Base-by-base conservation (phyloP, 2,329 filamentous ascomycete genomes). In the Chaetothyriales sp. region DNA sequence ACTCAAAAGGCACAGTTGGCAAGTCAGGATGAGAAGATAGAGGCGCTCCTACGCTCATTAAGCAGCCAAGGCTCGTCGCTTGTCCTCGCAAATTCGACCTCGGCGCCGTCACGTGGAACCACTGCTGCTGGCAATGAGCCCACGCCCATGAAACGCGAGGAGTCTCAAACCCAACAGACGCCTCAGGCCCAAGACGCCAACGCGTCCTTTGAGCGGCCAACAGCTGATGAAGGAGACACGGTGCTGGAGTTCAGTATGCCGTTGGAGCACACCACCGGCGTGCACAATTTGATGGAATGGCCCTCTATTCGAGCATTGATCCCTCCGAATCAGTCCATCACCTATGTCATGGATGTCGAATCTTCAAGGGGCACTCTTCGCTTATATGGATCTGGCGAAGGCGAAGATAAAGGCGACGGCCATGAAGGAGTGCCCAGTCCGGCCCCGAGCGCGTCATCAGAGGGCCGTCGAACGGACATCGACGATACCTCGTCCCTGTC, bases 221-320 rank as follows among this genome's bases (percentile, higher is more conserved):
- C 9, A 9, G 3, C 8, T 25, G 25, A 47, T 9, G 49, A 56
- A 18, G 1, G 47, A 8, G 64, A 67, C 32, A 15, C 32, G 26
- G 64, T 66, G 25, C 80, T 79, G 46, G 75, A 80, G 57, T 77
- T 84, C 12, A 78, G 83, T 1, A 85, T 94, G 51, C 85, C 87
- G 0, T 78, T 81, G 25, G 86, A 94, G 58, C 90, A 96, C 62
- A 93, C 86, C 0, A 95, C 89, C 0, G 79, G 87, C n/a, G 88
- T 88, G 1, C 86, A 92, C 48, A 78, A 88, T 55, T 71, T 96
- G 18, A 70, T 96, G 25, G 73, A 77, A 46, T 88, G 84, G 80
- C 76, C 76, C 0, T 76, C 80, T 0, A 86, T 92, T 50, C 68
- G 73, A 62, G 68, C 74, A 55, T 63, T 95, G 62, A 79, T 86